These are phyloP conservation scores for Forsythia suspensa DNA, from an alignment of 257 asterid genomes.

Conservation along the genomic window DNA sequence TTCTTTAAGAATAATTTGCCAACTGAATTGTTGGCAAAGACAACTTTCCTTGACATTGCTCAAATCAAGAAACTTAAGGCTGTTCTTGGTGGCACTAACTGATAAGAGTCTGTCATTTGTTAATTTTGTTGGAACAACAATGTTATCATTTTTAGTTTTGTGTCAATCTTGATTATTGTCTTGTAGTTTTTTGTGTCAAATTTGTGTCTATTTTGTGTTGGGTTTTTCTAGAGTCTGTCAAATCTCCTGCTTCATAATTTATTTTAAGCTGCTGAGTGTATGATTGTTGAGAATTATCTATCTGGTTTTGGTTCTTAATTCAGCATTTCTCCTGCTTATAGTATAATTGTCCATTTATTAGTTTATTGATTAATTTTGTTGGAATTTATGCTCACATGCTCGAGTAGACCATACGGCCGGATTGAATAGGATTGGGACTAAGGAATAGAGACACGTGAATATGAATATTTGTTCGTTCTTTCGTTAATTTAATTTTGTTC, in stretches of 20 bases:
- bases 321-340: neutral
- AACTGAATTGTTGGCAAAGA: slow-evolving; percentile 55
- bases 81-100: slow-evolving; percentile 71
- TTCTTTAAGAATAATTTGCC: slow-evolving; percentile 75
- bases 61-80: slow-evolving; percentile 87
- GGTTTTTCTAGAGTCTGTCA: neutral
- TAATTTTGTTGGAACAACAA: neutral
- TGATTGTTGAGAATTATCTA: neutral
- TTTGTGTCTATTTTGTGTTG: neutral
- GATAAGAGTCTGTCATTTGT: neutral
- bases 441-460: no score
- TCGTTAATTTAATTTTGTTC: no score
- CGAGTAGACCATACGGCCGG: no score
- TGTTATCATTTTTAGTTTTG: neutral
- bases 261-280: neutral
- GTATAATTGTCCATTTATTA: no score
- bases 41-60: slow-evolving; percentile 66
- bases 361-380: no score
- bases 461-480: no score
- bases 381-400: no score
- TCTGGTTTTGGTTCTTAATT: neutral
- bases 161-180: neutral
- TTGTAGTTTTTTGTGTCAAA: neutral
- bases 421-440: no score
- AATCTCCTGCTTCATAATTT: neutral